Evolutionary conservation across 2,329 filamentous ascomycete genomes (phyloP).

Genomic region (Pestalotiopsis sp.): DNA sequence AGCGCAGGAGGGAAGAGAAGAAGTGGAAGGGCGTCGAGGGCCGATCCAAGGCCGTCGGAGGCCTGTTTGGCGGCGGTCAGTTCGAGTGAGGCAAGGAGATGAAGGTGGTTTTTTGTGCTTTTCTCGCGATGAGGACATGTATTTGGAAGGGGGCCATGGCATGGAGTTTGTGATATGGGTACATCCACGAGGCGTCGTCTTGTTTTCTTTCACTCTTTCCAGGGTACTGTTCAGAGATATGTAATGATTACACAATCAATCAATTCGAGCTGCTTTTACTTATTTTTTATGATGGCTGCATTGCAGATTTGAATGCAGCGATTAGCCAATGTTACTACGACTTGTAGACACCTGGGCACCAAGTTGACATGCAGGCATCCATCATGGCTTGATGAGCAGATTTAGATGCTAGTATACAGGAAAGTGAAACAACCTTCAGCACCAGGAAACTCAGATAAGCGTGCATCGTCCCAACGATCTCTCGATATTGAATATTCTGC

Average conservation of each 20-base stretch:
- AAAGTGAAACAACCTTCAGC: too few species aligned
- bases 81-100: conserved; percentile 50
- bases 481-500: too few species aligned
- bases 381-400: too few species aligned
- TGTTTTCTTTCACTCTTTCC: not conserved
- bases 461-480: too few species aligned
- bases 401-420: too few species aligned
- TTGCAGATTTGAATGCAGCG: not conserved
- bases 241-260: not conserved
- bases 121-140: not conserved
- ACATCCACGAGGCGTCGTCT: not conserved
- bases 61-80: conserved; percentile 57
- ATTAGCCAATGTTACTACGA: not conserved
- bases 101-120: not conserved
- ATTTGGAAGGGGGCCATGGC: not conserved
- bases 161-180: not conserved
- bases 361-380: too few species aligned
- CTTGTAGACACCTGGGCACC: not conserved
- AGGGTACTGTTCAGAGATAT: not conserved
- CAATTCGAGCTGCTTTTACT: not conserved
- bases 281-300: not conserved
- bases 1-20: conserved; percentile 59
- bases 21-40: conserved; percentile 60
- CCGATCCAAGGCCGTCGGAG: conserved; percentile 57
- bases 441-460: too few species aligned